Base-by-base conservation (phyloP, 495 filamentous ascomycete species). In the Jackrogersella multiformis region DNA sequence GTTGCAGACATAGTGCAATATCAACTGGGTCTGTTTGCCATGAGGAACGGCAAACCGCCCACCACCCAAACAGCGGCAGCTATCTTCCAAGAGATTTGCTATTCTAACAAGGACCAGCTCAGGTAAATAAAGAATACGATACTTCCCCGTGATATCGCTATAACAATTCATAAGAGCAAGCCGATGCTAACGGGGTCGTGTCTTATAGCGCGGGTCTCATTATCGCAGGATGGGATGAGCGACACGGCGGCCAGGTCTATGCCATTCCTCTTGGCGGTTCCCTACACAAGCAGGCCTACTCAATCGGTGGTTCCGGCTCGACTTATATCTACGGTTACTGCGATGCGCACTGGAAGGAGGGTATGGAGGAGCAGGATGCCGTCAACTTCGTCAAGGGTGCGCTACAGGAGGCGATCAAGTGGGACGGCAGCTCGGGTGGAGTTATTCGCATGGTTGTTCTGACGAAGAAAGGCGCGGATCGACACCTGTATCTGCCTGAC, bases 251-350 rank as follows among this genome's bases (percentile, higher is more conserved):
- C 44, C 93, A 97, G 74, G 94, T 98, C 30, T 99, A 97, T 80
- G 92, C 92, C 74, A 98, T 99, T 74, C 96, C 95, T 2, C 84
- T 98, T 44, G 96, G 95, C 76, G 96, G 95, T 55, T 98, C 95
- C 24, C 87, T 99, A 64, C 95, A 99, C 87, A 97, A 97, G 83
- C 94, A 98, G 78, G 73, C 93, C 10, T 99, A 97, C 72, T 86
- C 96, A 36, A 99, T 99, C 66, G 94, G 96, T 68, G 95, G 95
- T 52, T 97, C 94, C 7, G 95, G 95, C 12, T 97, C 94, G 70
- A 98, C 95, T 49, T 99, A 98, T 82, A 99, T 99, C 79, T 98
- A 97, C 82, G 95, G 95, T 67, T 97, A 94, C 82, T 98, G 95
- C 76, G 94, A 99, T 77, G 89, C 93, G 51, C 86, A 99, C 84